A percentile compares a stretch with the other conserved stretches of the same genome.
These are phyloP conservation scores for Endothia cerciana DNA, from an alignment of 2,329 filamentous ascomycete genomes.

Conservation along the genomic window DNA sequence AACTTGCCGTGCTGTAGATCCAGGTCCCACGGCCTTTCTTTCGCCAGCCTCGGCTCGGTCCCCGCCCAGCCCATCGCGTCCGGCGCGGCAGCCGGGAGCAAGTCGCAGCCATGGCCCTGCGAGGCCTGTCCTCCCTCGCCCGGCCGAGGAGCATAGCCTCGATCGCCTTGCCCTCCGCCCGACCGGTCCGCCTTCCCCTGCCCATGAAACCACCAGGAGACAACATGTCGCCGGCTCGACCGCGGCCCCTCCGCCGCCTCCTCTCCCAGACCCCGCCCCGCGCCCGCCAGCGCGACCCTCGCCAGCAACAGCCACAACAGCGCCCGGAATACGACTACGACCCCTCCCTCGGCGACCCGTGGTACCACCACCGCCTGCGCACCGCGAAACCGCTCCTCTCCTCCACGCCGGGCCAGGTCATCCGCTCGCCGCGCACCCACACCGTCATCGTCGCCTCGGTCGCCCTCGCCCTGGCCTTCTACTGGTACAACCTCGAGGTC, in stretches of 20 bases:
- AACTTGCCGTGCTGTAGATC: background rate
- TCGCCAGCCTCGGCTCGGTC: background rate
- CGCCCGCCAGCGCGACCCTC: conserved; percentile 17
- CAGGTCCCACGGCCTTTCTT: background rate
- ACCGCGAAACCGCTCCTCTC: conserved; percentile 46
- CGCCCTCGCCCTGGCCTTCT: conserved; percentile 58
- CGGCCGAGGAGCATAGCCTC: conserved; percentile 4
- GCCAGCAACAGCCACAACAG: conserved; percentile 6
- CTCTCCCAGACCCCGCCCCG: conserved; percentile 28
- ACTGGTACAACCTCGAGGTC: conserved; percentile 70
- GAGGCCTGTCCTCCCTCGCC: conserved; percentile 12
- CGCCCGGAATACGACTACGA: conserved; percentile 25
- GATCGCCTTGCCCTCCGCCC: background rate
- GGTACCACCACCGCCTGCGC: conserved; percentile 33
- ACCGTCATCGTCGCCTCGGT: conserved; percentile 46
- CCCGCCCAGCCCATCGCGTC: background rate
- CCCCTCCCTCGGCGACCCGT: conserved; percentile 25
- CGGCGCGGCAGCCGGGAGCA: background rate
- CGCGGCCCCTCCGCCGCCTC: conserved; percentile 17
- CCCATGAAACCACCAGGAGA: background rate
- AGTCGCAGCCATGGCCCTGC: conserved; percentile 22
- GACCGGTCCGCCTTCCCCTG: background rate
- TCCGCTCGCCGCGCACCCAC: conserved; percentile 43
- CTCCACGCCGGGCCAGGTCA: conserved; percentile 38
- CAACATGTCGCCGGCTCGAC: background rate